Conservation (phyloP, 768 basidiomycete species). For the Tephrocybe sp. region DNA sequence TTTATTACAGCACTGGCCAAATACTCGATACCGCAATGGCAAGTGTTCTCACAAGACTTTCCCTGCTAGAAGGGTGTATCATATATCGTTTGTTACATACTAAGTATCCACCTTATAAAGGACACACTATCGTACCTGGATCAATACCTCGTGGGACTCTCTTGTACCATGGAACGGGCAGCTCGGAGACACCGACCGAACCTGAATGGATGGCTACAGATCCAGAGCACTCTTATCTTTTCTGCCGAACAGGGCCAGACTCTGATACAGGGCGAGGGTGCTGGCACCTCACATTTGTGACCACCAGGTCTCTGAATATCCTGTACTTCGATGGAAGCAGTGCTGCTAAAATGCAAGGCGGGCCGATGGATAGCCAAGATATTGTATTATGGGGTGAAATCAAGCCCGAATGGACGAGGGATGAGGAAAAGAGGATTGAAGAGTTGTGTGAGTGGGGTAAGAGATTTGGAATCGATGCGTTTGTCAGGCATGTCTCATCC, state of each 20-base stretch:
- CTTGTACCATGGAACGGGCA: conserved; percentile 33
- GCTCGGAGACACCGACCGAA: conserved; percentile 21
- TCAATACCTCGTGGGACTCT: conserved; percentile 26
- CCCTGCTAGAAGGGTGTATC: not conserved
- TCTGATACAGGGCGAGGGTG: conserved; percentile 18
- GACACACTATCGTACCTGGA: conserved; percentile 10
- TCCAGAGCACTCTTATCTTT: conserved; percentile 38
- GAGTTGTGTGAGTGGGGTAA: conserved; percentile 44
- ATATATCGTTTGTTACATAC: no score
- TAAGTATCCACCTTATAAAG: not conserved
- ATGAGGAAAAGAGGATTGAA: conserved; percentile 34
- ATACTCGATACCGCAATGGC: conserved; percentile 36
- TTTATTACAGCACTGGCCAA: conserved; percentile 36
- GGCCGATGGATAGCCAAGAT: conserved; percentile 43
- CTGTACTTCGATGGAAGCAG: conserved; percentile 54
- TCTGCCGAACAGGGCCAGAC: conserved; percentile 27
- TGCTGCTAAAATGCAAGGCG: conserved; percentile 37
- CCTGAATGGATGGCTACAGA: conserved; percentile 40
- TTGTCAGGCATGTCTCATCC: conserved; percentile 36
- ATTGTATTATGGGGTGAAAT: conserved; percentile 40
- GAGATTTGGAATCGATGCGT: conserved; percentile 40
- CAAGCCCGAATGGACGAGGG: conserved; percentile 17
- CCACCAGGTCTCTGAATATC: conserved; percentile 38
- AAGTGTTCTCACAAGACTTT: no score
- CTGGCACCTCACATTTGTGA: conserved; percentile 38